Conservation (phyloP, 495 filamentous ascomycete species). For the Polyplosphaeria fusca region DNA sequence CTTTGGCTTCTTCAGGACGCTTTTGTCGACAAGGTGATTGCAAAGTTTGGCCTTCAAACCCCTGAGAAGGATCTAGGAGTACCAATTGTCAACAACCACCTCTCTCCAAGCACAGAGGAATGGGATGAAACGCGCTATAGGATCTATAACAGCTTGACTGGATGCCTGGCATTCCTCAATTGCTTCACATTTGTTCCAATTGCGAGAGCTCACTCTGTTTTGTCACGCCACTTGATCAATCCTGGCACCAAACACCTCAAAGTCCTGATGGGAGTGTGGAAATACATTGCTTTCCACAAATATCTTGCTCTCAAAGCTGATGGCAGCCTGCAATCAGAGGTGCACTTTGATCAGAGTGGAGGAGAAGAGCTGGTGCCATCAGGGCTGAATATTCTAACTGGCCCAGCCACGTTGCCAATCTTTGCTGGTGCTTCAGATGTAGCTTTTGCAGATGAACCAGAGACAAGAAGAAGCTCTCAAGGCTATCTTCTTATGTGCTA, state of each 20-base stretch:
- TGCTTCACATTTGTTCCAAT: slow-evolving; percentile 7
- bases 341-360: no score
- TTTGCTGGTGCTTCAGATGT: slow-evolving; percentile 21
- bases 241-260: background rate
- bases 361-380: background rate
- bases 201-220: slow-evolving; percentile 1
- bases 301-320: background rate
- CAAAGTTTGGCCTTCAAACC: background rate
- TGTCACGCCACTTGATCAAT: slow-evolving; percentile 6
- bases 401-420: no score
- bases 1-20: slow-evolving; percentile 4
- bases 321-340: background rate
- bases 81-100: background rate
- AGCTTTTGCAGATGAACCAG: slow-evolving; percentile 12
- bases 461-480: slow-evolving; percentile 17
- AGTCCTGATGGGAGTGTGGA: background rate
- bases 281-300: background rate
- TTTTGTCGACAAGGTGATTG: slow-evolving; percentile 8
- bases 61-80: background rate
- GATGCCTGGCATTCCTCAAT: background rate
- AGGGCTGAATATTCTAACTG: background rate
- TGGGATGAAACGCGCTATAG: no score
- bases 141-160: no score
- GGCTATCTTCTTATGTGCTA: slow-evolving; percentile 34
- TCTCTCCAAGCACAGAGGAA: background rate